Evolutionary conservation across 441 rosid genomes (phyloP), one percentile per base, ranked within the genome.

Genomic region (Manihot esculenta): DNA sequence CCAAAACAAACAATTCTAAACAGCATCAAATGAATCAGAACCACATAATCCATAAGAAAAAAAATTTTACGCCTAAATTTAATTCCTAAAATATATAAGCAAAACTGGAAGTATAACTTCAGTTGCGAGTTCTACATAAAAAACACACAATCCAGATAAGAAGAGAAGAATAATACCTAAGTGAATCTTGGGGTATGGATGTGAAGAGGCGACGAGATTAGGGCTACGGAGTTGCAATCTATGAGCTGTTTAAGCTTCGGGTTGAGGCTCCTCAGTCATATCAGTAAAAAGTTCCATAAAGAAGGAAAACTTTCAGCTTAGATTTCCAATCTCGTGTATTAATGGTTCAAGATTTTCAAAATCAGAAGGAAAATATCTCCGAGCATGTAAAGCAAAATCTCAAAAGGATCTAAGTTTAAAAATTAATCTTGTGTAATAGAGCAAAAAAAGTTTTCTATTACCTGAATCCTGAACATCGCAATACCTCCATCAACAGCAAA

Each of bases 111-210:
- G n/a, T n/a, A n/a, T n/a, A n/a, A n/a, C n/a, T n/a, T n/a, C n/a
- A n/a, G n/a, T n/a, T n/a, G 15, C 56, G 7, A 64, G 3, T 4
- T 49, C 21, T 1, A 14, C 12, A n/a, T 48, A 3, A 10, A 59
- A 33, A 44, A 30, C n/a, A 30, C 41, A 1, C 38, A 21, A 10
- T 41, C 0, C 41, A n/a, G 21, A 15, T n/a, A 35, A 0, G 35
- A 49, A 66, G 3, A 51, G n/a, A 45, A 30, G 59, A 66, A 50
- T 17, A 30, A 27, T 24, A 55, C 71, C 71, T 55, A 26, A 68
- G 7, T 63, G 67, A 45, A 45, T 14, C 5, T 38, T 18, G 17
- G n/a, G 62, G 14, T 68, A 2, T 23, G 17, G 13, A 60, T 30
- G n/a, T 33, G 45, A 33, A 60, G 18, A 21, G 53, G 35, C 26